These are phyloP conservation scores for Ambrosiella cleistominuta DNA, from an alignment of 2,329 filamentous ascomycete genomes.

Conservation along the genomic window DNA sequence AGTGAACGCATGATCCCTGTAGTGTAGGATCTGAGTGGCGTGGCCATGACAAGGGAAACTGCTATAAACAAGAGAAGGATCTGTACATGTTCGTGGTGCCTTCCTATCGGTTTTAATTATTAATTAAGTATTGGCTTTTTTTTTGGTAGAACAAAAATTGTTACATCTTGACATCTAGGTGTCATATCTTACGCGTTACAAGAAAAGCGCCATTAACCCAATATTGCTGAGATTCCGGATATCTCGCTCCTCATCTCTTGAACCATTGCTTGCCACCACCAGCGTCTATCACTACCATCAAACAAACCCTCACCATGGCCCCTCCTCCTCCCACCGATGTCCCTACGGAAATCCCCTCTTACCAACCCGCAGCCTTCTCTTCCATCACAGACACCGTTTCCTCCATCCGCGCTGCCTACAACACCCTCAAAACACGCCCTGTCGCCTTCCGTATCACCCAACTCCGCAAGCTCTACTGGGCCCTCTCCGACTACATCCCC, in stretches of 20 bases:
- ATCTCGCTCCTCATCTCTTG: no score
- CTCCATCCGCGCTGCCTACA: constrained; percentile 50
- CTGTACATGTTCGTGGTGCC: not conserved
- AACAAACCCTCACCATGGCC: not conserved
- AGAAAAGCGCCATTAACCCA: no score
- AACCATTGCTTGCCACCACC: no score
- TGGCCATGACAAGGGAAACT: not conserved
- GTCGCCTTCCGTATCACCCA: constrained; percentile 68
- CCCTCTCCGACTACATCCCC: constrained; percentile 57
- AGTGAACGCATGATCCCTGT: not conserved
- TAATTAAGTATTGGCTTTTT: no score
- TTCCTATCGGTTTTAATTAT: not conserved
- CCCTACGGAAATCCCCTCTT: constrained; percentile 20
- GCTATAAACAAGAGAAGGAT: not conserved
- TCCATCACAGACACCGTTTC: constrained; percentile 42
- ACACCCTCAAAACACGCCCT: constrained; percentile 63
- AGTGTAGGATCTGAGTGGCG: not conserved
- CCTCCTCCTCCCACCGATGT: not conserved
- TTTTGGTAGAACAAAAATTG: no score
- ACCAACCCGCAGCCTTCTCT: not conserved
- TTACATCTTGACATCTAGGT: no score
- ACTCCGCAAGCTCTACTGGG: constrained; percentile 92
- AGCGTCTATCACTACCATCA: not conserved
- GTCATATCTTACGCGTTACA: no score
- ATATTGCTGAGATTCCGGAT: no score